phyloP scores from a whole-genome alignment of 495 filamentous ascomycete genomes.

The Daldinia loculata region DNA sequence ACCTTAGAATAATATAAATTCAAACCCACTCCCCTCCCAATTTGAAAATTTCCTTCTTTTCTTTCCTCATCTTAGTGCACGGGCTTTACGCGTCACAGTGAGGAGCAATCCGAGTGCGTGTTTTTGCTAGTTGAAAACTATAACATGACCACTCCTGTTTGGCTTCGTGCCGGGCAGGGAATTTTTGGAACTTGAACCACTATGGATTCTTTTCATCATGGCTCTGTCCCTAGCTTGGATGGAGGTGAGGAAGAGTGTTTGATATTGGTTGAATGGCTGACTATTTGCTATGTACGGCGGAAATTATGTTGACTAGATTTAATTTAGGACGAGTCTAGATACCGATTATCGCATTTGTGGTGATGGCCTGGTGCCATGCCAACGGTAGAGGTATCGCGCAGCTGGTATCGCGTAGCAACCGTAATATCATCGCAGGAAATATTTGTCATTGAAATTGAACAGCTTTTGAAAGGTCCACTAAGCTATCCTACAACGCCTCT shows the following conservation, averaged over 20 bases:
- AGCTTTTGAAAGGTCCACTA: too few relatives aligned
- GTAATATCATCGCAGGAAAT: too few relatives aligned
- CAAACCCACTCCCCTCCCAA: neutral
- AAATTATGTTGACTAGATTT: too few relatives aligned
- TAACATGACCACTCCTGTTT: conserved; percentile 45
- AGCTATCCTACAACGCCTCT: too few relatives aligned
- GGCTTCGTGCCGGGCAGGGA: conserved; percentile 43
- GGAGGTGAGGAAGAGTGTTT: conserved; percentile 34
- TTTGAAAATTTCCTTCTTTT: conserved; percentile 13
- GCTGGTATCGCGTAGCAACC: too few relatives aligned
- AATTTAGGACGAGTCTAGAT: too few relatives aligned
- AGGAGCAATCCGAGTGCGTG: conserved; percentile 43
- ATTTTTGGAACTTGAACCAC: conserved; percentile 43
- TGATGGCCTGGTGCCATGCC: too few relatives aligned
- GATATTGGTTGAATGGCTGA: too few relatives aligned
- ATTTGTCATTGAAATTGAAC: too few relatives aligned
- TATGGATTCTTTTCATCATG: conserved; percentile 36
- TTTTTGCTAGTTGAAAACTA: conserved; percentile 54
- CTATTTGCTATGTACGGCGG: too few relatives aligned
- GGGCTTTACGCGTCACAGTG: conserved; percentile 44
- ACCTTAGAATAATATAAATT: conserved; percentile 18
- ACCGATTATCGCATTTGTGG: too few relatives aligned
- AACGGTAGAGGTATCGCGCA: too few relatives aligned
- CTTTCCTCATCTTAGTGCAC: conserved; percentile 42
- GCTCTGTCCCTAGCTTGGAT: conserved; percentile 32